These are phyloP conservation scores for Boletus rubescentipes DNA, from an alignment of 768 basidiomycete species.

Conservation along the genomic window DNA sequence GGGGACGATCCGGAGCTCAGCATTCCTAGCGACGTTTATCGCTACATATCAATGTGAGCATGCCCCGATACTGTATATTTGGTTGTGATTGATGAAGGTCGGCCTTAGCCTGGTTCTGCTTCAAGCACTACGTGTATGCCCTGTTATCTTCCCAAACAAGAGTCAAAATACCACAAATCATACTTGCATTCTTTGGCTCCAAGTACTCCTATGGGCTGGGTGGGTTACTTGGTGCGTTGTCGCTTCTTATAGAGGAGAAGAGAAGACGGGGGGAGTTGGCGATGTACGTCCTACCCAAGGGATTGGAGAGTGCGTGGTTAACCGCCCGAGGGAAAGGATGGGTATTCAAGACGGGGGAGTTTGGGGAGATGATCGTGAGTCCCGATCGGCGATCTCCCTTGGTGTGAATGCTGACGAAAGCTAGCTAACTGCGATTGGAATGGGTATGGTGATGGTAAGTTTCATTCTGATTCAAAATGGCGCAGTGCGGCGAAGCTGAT, in stretches of 20 bases:
- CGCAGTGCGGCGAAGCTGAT: conserved; percentile 4
- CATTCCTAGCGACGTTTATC: conserved; percentile 85
- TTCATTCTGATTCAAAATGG: background rate
- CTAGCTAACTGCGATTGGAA: conserved; percentile 68
- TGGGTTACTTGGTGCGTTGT: conserved; percentile 71
- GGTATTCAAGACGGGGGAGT: conserved; percentile 68
- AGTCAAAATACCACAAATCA: conserved; percentile 41
- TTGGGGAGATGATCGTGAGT: conserved; percentile 65
- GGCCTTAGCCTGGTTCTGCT: conserved; percentile 57
- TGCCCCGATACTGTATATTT: background rate
- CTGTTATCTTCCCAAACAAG: conserved; percentile 41
- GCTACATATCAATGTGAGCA: conserved; percentile 76
- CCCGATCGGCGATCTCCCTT: background rate
- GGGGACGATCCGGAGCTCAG: conserved; percentile 80
- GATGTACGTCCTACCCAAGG: conserved; percentile 90
- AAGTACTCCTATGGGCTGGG: conserved; percentile 73
- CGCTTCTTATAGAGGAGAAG: conserved; percentile 85
- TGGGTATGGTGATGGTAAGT: conserved; percentile 89
- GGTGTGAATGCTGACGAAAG: conserved; percentile 8
- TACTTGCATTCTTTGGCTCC: conserved; percentile 59
- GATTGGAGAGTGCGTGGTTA: conserved; percentile 87
- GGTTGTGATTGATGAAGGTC: background rate
- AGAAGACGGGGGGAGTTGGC: conserved; percentile 88
- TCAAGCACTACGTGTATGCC: conserved; percentile 59
- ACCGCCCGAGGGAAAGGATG: conserved; percentile 72